Base-by-base conservation (phyloP, 306 rosid species). In the Rosa lucieae region DNA sequence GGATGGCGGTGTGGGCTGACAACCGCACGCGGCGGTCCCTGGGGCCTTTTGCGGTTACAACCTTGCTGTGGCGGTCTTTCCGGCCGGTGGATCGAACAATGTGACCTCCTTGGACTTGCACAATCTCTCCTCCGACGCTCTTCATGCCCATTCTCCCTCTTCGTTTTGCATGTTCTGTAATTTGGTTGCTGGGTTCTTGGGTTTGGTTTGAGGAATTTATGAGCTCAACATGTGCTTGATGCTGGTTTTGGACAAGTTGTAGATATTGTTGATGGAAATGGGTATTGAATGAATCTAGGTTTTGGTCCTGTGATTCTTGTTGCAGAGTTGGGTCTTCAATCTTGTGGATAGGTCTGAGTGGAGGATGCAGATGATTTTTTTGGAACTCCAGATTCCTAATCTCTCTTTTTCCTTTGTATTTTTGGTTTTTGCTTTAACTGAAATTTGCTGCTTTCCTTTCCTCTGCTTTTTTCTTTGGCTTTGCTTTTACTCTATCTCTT, bases 41-140 rank as follows among this genome's bases (percentile, higher is more conserved):
- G 2, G 93, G 92, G 6, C 97, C 97, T 87, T 90, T 92, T 0
- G 94, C 86, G 0, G 97, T 92, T 79, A 88, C 29, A 21, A 92
- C 94, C 82, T 92, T 92, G 85, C 97, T 92, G 83, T 92, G 97
- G 2, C 97, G 83, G 76, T 92, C 94, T 77, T 92, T 92, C 18
- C 89, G 75, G 3, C 93, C 91, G 1, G 86, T 84, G 79, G 94
- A 86, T 77, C 93, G 85, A 37, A 92, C 86, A 86, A 92, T 92
- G 89, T 92, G 97, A 20, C 97, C 97, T 76, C 97, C 97, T 78
- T 92, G 88, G 23, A 90, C 97, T 78, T 86, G 85, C n/a, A 90
- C 88, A 67, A 92, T 90, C 80, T 90, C 94, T 66, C 94, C 97
- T 15, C 42, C 77, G 7, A 56, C 71, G 83, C 90, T 86, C 90